These are phyloP conservation scores for Lachancea meyersii DNA, from an alignment of 805 yeast species.

Conservation along the genomic window DNA sequence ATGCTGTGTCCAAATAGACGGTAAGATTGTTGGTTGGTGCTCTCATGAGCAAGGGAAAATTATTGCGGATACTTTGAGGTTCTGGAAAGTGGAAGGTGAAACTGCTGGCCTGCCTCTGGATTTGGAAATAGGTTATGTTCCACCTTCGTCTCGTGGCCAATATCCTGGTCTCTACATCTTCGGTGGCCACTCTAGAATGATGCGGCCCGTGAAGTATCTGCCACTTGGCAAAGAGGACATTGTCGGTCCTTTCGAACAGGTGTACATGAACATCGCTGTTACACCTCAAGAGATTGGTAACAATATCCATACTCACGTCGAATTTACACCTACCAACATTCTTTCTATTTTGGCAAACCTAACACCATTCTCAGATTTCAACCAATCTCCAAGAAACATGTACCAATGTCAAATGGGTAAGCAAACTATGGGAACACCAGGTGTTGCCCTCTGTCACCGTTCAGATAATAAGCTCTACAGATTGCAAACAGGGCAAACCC, in stretches of 20 bases:
- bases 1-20: conserved; percentile 91
- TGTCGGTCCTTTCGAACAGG: conserved; percentile 97
- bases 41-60: conserved; percentile 80
- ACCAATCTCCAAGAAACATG: conserved; percentile 99
- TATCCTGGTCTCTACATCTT: conserved; percentile 92
- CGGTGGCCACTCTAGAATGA: conserved; percentile 91
- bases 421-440: conserved; percentile 99
- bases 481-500: conserved; percentile 93
- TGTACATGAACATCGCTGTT: conserved; percentile 92
- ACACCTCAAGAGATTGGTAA: conserved; percentile 83
- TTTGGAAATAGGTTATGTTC: conserved; percentile 91
- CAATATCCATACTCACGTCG: conserved; percentile 85
- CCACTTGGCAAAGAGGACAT: conserved; percentile 79
- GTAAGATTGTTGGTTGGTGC: conserved; percentile 89
- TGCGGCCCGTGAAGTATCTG: conserved; percentile 88
- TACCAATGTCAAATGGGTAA: conserved; percentile 99
- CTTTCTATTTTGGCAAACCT: conserved; percentile 91
- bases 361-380: conserved; percentile 97
- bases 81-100: conserved; percentile 81
- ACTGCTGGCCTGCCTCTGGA: conserved; percentile 70
- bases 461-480: conserved; percentile 92
- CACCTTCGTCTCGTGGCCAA: conserved; percentile 93
- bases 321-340: conserved; percentile 89
- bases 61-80: conserved; percentile 84
- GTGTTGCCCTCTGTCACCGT: conserved; percentile 87